Evolutionary conservation across 2,329 filamentous ascomycete genomes (phyloP).

Genomic region (Lasiodiplodia theobromae): DNA sequence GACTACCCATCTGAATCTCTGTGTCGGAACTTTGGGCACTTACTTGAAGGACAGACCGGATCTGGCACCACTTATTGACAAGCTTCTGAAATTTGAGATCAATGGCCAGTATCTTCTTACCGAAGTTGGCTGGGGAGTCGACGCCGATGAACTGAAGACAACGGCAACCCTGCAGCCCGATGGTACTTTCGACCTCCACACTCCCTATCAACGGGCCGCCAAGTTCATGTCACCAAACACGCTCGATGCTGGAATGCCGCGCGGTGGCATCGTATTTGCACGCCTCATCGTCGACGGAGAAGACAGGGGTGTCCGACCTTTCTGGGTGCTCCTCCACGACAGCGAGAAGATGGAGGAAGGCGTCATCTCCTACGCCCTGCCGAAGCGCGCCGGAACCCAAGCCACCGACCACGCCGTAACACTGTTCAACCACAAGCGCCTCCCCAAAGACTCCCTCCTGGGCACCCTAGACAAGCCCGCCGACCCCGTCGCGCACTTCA

Average conservation of each 20-base stretch:
- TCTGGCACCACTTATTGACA: slow-evolving; percentile 32
- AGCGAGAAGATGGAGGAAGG: slow-evolving; percentile 39
- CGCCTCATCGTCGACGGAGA: slow-evolving; percentile 39
- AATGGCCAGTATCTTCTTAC: slow-evolving; percentile 50
- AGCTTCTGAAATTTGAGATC: slow-evolving; percentile 35
- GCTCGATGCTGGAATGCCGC: slow-evolving; percentile 35
- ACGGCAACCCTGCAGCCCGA: slow-evolving; percentile 45
- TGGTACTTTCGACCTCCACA: slow-evolving; percentile 46
- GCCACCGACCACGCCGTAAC: slow-evolving; percentile 44
- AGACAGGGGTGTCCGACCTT: slow-evolving; percentile 40
- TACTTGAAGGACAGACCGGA: slow-evolving; percentile 28
- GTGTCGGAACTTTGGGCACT: slow-evolving; percentile 37
- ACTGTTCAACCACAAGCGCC: slow-evolving; percentile 42
- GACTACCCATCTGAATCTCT: slow-evolving; percentile 45
- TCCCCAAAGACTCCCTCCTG: slow-evolving; percentile 39
- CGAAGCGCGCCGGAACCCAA: slow-evolving; percentile 41
- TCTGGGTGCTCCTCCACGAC: slow-evolving; percentile 42
- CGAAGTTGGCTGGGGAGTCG: slow-evolving; percentile 50
- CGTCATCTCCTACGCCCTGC: slow-evolving; percentile 38
- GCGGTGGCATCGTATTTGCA: slow-evolving; percentile 46
- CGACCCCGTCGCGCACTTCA: slow-evolving; percentile 39
- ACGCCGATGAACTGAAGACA: slow-evolving; percentile 50
- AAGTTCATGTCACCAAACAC: slow-evolving; percentile 43
- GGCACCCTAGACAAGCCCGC: slow-evolving; percentile 33
- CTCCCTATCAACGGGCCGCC: slow-evolving; percentile 40